Evolutionary conservation across 495 filamentous ascomycete species (phyloP).

Genomic region (Aspergillus steynii): DNA sequence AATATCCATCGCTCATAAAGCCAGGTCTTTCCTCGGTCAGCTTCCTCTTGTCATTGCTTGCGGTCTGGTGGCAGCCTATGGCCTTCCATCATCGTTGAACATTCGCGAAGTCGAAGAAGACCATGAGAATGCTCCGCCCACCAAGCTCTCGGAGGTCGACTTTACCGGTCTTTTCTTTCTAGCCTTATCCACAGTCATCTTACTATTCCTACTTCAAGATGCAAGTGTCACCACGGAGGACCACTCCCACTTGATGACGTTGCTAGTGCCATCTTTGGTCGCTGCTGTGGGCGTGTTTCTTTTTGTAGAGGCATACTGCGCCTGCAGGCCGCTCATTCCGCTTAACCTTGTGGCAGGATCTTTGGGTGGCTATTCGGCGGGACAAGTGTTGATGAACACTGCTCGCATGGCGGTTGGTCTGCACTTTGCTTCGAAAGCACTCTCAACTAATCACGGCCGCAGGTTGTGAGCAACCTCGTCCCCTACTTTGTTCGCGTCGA

Average conservation of each 20-base stretch:
- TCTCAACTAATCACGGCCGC: background rate
- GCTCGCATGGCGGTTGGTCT: conserved; percentile 16
- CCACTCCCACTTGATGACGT: background rate
- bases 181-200: conserved; percentile 6
- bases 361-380: conserved; percentile 16
- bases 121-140: background rate
- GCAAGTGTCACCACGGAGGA: background rate
- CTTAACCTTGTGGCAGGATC: conserved; percentile 20
- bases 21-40: conserved; percentile 33
- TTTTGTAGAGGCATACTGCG: conserved; percentile 22
- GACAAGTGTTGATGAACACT: conserved; percentile 12
- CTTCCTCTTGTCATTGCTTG: conserved; percentile 23
- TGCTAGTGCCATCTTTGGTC: conserved; percentile 9
- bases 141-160: conserved; percentile 14
- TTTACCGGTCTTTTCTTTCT: conserved; percentile 18
- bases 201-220: conserved; percentile 14
- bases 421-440: background rate
- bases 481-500: conserved; percentile 26
- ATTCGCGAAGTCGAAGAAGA: background rate
- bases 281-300: conserved; percentile 19
- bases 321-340: conserved; percentile 26
- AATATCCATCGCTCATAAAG: background rate
- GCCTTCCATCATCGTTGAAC: conserved; percentile 17
- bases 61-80: conserved; percentile 17
- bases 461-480: conserved; percentile 17